Percentiles rank a stretch among this genome's conserved stretches.
These are phyloP conservation scores for Phlebiopsis flavidoalba DNA, from an alignment of 768 basidiomycete species.

Conservation along the genomic window DNA sequence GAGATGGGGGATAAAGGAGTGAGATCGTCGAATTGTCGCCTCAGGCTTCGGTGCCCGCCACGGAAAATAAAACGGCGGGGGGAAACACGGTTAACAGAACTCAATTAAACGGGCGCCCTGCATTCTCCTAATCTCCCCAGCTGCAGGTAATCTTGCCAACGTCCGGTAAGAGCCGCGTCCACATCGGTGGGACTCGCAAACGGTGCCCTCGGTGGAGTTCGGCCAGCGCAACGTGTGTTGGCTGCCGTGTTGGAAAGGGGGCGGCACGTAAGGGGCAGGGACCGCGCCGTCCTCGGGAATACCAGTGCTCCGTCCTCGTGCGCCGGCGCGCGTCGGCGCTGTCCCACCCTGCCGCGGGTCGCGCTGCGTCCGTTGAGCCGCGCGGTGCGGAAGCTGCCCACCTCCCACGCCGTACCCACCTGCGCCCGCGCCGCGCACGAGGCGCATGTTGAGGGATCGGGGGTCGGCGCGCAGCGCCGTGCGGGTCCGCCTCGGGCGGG, in stretches of 20 bases:
- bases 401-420: constrained; percentile 16
- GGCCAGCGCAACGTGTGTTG: not conserved
- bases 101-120: not conserved
- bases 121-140: constrained; percentile 24
- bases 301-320: constrained; percentile 7
- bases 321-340: constrained; percentile 11
- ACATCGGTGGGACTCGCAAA: constrained; percentile 9
- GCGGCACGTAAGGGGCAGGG: too few species aligned
- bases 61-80: not conserved
- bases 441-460: constrained; percentile 26
- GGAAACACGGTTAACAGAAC: not conserved
- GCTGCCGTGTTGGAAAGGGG: not conserved
- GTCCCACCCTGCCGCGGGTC: constrained; percentile 16
- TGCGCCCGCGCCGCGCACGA: constrained; percentile 19
- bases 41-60: not conserved
- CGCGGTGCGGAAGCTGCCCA: constrained; percentile 4
- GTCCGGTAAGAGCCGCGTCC: constrained; percentile 23
- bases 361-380: constrained; percentile 14
- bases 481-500: constrained; percentile 23
- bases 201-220: not conserved
- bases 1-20: not conserved
- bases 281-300: constrained; percentile 3
- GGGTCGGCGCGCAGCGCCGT: constrained; percentile 7
- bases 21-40: constrained; percentile 1
- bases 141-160: constrained; percentile 28